A percentile compares a stretch with the other conserved stretches of the same genome.
These are phyloP conservation scores for Grosmannia huntii DNA, from an alignment of 2,329 filamentous ascomycete species.

Conservation along the genomic window DNA sequence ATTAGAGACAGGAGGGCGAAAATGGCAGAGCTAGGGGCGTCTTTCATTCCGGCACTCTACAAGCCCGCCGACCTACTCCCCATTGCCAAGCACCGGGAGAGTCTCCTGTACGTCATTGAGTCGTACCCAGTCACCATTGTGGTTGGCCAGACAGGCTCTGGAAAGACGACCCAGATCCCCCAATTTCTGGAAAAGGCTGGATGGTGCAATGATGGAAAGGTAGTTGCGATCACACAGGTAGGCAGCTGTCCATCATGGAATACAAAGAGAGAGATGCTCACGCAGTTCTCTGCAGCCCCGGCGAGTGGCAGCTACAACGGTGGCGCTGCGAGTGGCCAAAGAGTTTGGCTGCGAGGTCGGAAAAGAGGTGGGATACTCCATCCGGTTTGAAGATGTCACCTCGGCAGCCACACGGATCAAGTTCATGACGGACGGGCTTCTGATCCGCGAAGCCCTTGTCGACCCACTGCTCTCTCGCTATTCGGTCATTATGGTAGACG, in stretches of 20 bases:
- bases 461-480: constrained; percentile 86
- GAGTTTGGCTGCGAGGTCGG: constrained; percentile 78
- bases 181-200: constrained; percentile 81
- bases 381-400: constrained; percentile 83
- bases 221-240: constrained; percentile 74
- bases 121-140: constrained; percentile 75
- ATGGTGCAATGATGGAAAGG: constrained; percentile 74
- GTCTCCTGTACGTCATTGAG: constrained; percentile 75
- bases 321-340: constrained; percentile 78
- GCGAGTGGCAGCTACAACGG: constrained; percentile 79
- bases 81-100: constrained; percentile 70
- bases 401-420: constrained; percentile 80
- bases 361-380: constrained; percentile 86
- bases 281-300: constrained; percentile 50
- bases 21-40: constrained; percentile 43
- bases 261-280: background rate
- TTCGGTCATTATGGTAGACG: constrained; percentile 94
- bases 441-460: constrained; percentile 83
- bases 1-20: background rate
- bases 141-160: constrained; percentile 86
- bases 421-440: constrained; percentile 84
- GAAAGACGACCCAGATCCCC: constrained; percentile 91
- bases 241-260: background rate
- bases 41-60: constrained; percentile 69
- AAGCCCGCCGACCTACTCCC: constrained; percentile 75